phyloP scores from a whole-genome alignment of 176 grass and related monocot species.

The Aegilops tauschii region DNA sequence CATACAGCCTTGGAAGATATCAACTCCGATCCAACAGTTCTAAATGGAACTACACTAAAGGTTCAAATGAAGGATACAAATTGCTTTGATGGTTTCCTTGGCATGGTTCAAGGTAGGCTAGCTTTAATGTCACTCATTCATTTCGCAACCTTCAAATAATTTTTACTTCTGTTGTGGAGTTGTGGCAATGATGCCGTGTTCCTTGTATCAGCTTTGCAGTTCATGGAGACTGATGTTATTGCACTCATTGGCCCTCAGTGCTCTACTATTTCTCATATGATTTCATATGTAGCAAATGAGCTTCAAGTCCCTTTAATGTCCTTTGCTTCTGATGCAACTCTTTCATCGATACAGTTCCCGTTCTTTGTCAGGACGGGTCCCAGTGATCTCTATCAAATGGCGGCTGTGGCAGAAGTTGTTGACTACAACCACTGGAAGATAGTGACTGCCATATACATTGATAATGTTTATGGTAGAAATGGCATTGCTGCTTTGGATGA shows the following conservation, averaged over 20 bases:
- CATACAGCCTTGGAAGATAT: constrained; percentile 75
- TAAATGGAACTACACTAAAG: constrained; percentile 62
- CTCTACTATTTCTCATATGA: constrained; percentile 75
- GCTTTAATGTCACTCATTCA: neutral
- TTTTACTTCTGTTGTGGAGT: neutral
- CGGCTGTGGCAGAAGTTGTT: constrained; percentile 65
- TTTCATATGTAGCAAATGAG: constrained; percentile 79
- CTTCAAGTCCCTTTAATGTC: constrained; percentile 81
- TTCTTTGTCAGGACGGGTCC: constrained; percentile 79
- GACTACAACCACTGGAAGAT: constrained; percentile 79
- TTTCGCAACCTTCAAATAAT: neutral
- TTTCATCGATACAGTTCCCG: constrained; percentile 75
- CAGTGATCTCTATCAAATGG: constrained; percentile 86
- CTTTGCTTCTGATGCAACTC: constrained; percentile 81
- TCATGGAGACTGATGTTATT: constrained; percentile 85
- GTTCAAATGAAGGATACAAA: constrained; percentile 59
- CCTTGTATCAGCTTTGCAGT: constrained; percentile 62
- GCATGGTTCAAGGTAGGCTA: constrained; percentile 71
- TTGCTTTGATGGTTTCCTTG: constrained; percentile 82
- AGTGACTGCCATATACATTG: constrained; percentile 77
- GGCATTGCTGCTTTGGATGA: constrained; percentile 86
- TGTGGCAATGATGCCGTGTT: constrained; percentile 10
- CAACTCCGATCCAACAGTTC: constrained; percentile 71
- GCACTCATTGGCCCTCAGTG: constrained; percentile 87
- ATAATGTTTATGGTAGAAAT: constrained; percentile 90